Evolutionary conservation across 495 filamentous ascomycete genomes (phyloP), one percentile per base, ranked within the genome.

Genomic region (Daldinia decipiens): DNA sequence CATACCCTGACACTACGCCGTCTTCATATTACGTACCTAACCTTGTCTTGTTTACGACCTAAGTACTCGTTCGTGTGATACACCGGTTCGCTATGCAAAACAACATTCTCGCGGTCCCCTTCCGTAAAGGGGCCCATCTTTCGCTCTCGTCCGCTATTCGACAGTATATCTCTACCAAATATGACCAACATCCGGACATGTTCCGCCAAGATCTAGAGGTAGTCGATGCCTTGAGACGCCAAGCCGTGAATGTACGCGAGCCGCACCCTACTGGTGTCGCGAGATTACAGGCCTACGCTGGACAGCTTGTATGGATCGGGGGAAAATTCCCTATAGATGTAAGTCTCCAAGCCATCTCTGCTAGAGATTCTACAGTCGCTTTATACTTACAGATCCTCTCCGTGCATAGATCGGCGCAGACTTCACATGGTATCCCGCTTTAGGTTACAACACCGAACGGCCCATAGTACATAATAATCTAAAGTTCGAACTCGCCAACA

Each of bases 161-260:
- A 69, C 92, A 97, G 75, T 98, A 99, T 82, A 99, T 99, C 68
- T 97, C 93, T 43, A 91, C 88, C 76, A 98, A 98, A 86, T 99
- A 99, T 91, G 95, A 98, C 80, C 95, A 99, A 77, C 95, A 97
- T 79, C 95, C 96, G 59, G 93, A 97, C 79, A 97, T 98, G 93
- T 99, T 99, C 80, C 87, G 89, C 67, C 85, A 92, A 56, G 95
- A 99, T 81, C 86, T 99, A 43, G 86, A 95, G 60, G 86, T 91
- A 65, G 93, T 99, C 77, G 94, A 99, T 76, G 83, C 87, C 52
- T 77, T 98, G 56, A 88, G 95, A 11, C 87, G 83, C 52, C 92
- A 94, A 66, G 95, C 95, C 50, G 81, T 98, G 64, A 91, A 93
- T 79, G 90, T 95, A 11, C 89, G 91, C 61, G 95, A 98, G 72